Evolutionary conservation across 2,329 filamentous ascomycete genomes (phyloP).

Genomic region (Trichoderma endophyticum): DNA sequence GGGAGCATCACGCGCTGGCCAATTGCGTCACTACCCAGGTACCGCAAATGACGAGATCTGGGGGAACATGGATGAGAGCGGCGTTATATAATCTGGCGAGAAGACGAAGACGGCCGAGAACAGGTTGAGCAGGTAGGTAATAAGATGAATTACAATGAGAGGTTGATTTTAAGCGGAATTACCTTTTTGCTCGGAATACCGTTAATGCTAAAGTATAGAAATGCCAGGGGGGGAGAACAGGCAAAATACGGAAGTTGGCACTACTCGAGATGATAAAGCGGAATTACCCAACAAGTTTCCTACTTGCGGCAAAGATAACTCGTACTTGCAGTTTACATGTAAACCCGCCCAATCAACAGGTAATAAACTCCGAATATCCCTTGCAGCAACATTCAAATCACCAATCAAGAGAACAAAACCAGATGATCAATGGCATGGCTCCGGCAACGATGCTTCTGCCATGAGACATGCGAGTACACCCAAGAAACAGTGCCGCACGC

Average conservation of each 20-base stretch:
- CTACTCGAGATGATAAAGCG: neutral
- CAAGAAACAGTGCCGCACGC: neutral
- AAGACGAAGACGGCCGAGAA: neutral
- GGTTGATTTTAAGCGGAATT: neutral
- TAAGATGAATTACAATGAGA: neutral
- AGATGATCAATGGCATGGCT: neutral
- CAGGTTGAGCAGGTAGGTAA: neutral
- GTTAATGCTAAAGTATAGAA: neutral
- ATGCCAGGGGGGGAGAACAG: neutral
- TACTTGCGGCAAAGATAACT: neutral
- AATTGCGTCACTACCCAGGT: slow-evolving; percentile 11
- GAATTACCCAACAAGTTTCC: neutral
- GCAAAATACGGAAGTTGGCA: neutral
- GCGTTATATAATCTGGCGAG: neutral
- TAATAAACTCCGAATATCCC: neutral
- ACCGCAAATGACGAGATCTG: slow-evolving; percentile 8
- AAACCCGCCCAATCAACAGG: neutral
- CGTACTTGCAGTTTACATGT: neutral
- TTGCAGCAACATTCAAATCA: neutral
- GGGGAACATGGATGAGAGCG: neutral
- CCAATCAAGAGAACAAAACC: neutral
- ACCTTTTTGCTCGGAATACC: neutral
- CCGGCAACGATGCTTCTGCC: neutral
- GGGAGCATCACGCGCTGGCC: slow-evolving; percentile 15
- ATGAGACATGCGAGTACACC: neutral